phyloP scores from a whole-genome alignment of 306 rosid genomes.

The Inga laurina region DNA sequence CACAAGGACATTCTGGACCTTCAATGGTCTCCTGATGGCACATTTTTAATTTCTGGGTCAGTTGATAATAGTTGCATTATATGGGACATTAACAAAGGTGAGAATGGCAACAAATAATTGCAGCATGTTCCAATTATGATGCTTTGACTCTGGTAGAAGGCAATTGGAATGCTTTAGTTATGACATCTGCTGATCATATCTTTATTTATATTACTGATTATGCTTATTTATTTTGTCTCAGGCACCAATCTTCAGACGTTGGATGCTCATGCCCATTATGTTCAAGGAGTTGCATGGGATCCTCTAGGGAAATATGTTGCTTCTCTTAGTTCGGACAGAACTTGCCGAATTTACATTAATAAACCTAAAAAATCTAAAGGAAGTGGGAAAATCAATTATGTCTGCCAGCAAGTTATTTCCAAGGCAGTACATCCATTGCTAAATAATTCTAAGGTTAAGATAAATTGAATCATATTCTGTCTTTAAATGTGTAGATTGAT shows the following conservation, averaged over 20 bases:
- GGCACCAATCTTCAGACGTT: slow-evolving; percentile 86
- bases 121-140: background rate
- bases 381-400: slow-evolving; percentile 62
- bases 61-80: slow-evolving; percentile 93
- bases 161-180: slow-evolving; percentile 22
- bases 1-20: slow-evolving; percentile 88
- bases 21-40: slow-evolving; percentile 81
- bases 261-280: slow-evolving; percentile 89
- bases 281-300: slow-evolving; percentile 98
- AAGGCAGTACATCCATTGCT: slow-evolving; percentile 66
- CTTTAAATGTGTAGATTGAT: slow-evolving; percentile 14
- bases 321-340: slow-evolving; percentile 93
- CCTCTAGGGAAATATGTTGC: slow-evolving; percentile 77
- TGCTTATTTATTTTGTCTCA: slow-evolving; percentile 36
- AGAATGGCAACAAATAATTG: slow-evolving; percentile 12
- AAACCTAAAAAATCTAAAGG: slow-evolving; percentile 75
- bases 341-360: slow-evolving; percentile 78
- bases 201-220: slow-evolving; percentile 20
- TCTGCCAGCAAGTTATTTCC: slow-evolving; percentile 75
- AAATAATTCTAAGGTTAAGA: slow-evolving; percentile 73
- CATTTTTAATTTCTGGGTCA: slow-evolving; percentile 80
- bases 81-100: slow-evolving; percentile 93
- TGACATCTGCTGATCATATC: background rate
- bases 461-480: slow-evolving; percentile 22
- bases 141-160: slow-evolving; percentile 16